Evolutionary conservation across 257 asterid species (phyloP).

Genomic region (Fraxinus excelsior): DNA sequence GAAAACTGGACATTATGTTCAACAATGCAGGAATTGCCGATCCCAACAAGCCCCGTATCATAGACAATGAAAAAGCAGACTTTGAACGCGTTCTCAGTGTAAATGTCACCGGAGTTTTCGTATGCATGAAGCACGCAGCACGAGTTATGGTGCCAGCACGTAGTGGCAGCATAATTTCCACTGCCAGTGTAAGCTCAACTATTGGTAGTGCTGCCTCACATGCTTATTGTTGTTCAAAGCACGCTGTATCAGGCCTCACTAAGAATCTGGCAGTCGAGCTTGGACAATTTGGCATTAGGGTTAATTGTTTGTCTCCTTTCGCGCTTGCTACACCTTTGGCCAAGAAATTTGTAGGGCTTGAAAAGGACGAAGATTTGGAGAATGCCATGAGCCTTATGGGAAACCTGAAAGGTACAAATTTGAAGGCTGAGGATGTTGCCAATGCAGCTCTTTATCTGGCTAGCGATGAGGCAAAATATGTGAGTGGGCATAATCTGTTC

Average conservation of each 20-base stretch:
- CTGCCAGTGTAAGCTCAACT: constrained; percentile 40
- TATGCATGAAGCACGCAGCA: constrained; percentile 61
- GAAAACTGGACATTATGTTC: constrained; percentile 63
- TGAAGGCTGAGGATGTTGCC: constrained; percentile 47
- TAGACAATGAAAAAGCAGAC: constrained; percentile 26
- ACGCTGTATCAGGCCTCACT: constrained; percentile 58
- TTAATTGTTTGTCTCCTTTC: constrained; percentile 57
- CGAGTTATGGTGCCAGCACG: constrained; percentile 50
- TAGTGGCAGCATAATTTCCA: constrained; percentile 49
- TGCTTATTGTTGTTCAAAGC: constrained; percentile 56
- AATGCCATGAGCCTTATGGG: constrained; percentile 11
- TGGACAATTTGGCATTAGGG: constrained; percentile 52
- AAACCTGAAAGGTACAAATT: constrained; percentile 41
- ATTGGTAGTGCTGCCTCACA: constrained; percentile 44
- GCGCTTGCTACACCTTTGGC: constrained; percentile 43
- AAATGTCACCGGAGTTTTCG: constrained; percentile 53
- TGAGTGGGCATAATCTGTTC: constrained; percentile 60
- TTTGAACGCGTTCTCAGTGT: constrained; percentile 47
- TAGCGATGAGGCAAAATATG: constrained; percentile 52
- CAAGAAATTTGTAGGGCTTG: constrained; percentile 24
- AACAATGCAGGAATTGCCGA: constrained; percentile 56
- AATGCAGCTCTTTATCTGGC: constrained; percentile 58
- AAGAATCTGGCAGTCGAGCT: constrained; percentile 50
- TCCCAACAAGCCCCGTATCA: constrained; percentile 26
- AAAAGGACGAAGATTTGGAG: constrained; percentile 35